Evolutionary conservation across 2,329 filamentous ascomycete species (phyloP).

Genomic region (Hymenoscyphus occultus): DNA sequence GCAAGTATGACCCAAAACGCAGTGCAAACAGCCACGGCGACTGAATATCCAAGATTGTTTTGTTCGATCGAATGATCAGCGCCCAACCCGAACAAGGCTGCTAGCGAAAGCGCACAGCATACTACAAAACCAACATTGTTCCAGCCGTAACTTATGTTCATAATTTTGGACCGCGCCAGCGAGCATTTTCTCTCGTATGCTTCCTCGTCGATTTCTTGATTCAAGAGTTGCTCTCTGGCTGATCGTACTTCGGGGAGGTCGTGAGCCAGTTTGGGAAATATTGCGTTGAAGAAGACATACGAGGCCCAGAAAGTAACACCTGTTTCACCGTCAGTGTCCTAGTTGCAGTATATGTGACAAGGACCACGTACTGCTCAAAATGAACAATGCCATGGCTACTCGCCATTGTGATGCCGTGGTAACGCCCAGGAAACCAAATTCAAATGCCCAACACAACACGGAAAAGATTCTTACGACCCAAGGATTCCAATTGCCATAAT

Average conservation of each 20-base stretch:
- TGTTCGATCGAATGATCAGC: conserved; percentile 28
- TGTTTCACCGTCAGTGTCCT: conserved; percentile 10
- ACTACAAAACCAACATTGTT: conserved; percentile 34
- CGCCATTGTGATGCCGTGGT: conserved; percentile 30
- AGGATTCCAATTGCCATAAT: conserved; percentile 35
- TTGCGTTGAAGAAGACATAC: conserved; percentile 37
- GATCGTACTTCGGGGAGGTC: conserved; percentile 32
- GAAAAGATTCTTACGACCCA: conserved; percentile 35
- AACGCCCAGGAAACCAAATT: conserved; percentile 35
- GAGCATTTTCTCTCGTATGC: conserved; percentile 31
- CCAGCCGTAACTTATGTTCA: conserved; percentile 35
- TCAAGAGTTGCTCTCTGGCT: conserved; percentile 26
- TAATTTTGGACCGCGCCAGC: conserved; percentile 34
- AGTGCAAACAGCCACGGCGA: conserved; percentile 33
- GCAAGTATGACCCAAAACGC: conserved; percentile 35
- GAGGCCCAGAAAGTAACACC: conserved; percentile 35
- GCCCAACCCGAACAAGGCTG: conserved; percentile 29
- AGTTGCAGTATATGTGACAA: neutral
- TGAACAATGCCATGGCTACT: conserved; percentile 34
- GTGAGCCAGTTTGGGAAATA: conserved; percentile 35
- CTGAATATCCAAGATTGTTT: conserved; percentile 36
- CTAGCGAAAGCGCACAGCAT: conserved; percentile 31
- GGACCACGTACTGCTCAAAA: conserved; percentile 31
- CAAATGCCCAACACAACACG: conserved; percentile 32
- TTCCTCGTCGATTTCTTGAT: conserved; percentile 27